phyloP scores from a whole-genome alignment of 768 basidiomycete genomes.

The Termitomyces sp. region DNA sequence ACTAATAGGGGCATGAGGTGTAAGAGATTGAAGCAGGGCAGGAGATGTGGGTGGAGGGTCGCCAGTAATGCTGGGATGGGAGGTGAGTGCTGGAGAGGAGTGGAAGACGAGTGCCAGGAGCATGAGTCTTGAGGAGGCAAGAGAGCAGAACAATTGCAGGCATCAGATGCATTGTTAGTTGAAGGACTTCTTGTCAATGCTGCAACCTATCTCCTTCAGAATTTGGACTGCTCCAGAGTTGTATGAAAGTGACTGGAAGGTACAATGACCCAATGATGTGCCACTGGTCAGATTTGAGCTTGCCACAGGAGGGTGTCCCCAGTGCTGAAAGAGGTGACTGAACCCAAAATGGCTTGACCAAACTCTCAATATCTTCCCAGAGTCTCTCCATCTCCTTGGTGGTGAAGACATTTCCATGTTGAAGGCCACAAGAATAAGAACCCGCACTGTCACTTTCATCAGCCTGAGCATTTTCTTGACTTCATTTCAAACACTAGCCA shows the following conservation, averaged over 20 bases:
- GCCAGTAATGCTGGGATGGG: too few species aligned
- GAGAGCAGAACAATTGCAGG: slow-evolving; percentile 27
- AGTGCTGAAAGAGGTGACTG: slow-evolving; percentile 17
- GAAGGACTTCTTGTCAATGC: slow-evolving; percentile 23
- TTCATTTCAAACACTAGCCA: too few species aligned
- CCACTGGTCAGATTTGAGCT: slow-evolving; percentile 29
- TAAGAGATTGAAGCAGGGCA: too few species aligned
- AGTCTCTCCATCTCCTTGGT: slow-evolving; percentile 2
- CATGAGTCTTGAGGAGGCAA: too few species aligned
- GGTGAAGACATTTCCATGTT: not conserved
- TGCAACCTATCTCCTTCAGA: not conserved
- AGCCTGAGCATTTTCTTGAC: too few species aligned
- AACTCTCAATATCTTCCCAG: not conserved
- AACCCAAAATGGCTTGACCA: slow-evolving; percentile 22
- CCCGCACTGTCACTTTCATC: too few species aligned
- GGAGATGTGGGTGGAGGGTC: too few species aligned
- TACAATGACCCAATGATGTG: slow-evolving; percentile 11
- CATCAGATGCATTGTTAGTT: slow-evolving; percentile 23
- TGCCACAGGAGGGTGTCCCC: slow-evolving; percentile 12
- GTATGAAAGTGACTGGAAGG: slow-evolving; percentile 27
- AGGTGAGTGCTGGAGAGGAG: too few species aligned
- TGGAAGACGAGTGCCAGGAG: too few species aligned
- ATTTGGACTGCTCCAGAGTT: slow-evolving; percentile 24
- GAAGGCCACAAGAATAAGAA: not conserved
- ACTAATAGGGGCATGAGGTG: too few species aligned